Evolutionary conservation across 2,329 filamentous ascomycete genomes (phyloP).

Genomic region (Diaporthe longicolla): DNA sequence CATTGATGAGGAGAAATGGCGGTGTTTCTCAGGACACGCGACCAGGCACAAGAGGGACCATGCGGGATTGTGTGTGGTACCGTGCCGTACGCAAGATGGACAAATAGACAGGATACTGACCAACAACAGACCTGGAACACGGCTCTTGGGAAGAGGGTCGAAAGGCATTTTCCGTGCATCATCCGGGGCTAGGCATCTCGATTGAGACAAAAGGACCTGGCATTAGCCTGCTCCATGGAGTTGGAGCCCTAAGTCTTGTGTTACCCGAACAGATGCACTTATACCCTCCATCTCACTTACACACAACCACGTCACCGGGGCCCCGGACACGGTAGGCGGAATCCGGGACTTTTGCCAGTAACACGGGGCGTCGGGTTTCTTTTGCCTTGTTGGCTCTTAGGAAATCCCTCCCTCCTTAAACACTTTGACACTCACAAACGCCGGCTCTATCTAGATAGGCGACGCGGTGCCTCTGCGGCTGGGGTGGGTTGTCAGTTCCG

Average conservation of each 20-base stretch:
- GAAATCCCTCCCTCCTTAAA: not conserved
- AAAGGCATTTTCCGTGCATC: not conserved
- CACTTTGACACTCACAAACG: not conserved
- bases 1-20: not conserved
- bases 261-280: not conserved
- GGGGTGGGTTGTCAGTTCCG: not conserved
- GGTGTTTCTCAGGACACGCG: not conserved
- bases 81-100: not conserved
- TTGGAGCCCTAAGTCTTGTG: not conserved
- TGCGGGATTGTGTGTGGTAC: not conserved
- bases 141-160: not conserved
- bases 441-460: not conserved
- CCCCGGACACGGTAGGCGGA: slow-evolving; percentile 8
- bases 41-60: not conserved
- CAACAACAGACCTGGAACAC: not conserved
- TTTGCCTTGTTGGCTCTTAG: slow-evolving; percentile 1
- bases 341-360: slow-evolving; percentile 14
- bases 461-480: not conserved
- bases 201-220: not conserved
- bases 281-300: not conserved
- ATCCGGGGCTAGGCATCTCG: not conserved
- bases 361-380: slow-evolving; percentile 20
- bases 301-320: slow-evolving; percentile 3
- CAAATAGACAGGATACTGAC: not conserved
- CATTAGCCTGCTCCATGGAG: slow-evolving; percentile 13